Base-by-base conservation (phyloP, 306 rosid genomes). In the Vigna hirtella region DNA sequence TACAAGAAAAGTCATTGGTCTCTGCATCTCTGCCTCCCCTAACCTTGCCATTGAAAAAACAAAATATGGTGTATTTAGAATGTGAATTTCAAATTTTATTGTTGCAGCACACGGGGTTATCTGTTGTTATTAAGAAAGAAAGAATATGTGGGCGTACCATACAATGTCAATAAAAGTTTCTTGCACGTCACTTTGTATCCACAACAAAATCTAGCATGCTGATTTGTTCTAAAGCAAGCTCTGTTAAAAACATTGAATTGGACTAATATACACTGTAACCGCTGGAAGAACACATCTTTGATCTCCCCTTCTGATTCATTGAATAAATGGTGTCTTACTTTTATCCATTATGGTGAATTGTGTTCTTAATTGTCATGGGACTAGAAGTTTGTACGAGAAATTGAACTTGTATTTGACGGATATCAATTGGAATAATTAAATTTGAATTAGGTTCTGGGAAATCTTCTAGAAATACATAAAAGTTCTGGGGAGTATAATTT, bases 51-150 rank as follows among this genome's bases (percentile, higher is more conserved):
- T 84, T 2, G 86, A 91, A 87, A 87, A 82, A 32, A 92, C 98
- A 77, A 92, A 89, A 85, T 94, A 78, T 61, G 97, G 98, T 80
- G 97, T 94, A 55, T 94, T 94, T 84, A 85, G 98, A 78, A 94
- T 94, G 97, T 94, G 78, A 88, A 62, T 22, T 63, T 47, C 63
- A 18, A 42, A 26, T 40, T 20, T 34, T 61, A 24, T 56, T 82
- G 70, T 40, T 20, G 26, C 4, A 8, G 58, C 42, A 32, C 38
- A 66, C 77, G 14, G 17, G 62, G 6, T 17, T 52, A 17, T 61
- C 22, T 56, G 64, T 6, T 53, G 64, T 56, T 74, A 48, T 48
- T 51, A 7, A 78, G 47, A 77, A 58, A 66, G 45, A 28, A 30
- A 59, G 13, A 55, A 20, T 3, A 30, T 30, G 34, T 4, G 34